Evolutionary conservation across 2,329 filamentous ascomycete genomes (phyloP), one percentile per base, ranked within the genome.

Genomic region (Emergomyces orientalis): DNA sequence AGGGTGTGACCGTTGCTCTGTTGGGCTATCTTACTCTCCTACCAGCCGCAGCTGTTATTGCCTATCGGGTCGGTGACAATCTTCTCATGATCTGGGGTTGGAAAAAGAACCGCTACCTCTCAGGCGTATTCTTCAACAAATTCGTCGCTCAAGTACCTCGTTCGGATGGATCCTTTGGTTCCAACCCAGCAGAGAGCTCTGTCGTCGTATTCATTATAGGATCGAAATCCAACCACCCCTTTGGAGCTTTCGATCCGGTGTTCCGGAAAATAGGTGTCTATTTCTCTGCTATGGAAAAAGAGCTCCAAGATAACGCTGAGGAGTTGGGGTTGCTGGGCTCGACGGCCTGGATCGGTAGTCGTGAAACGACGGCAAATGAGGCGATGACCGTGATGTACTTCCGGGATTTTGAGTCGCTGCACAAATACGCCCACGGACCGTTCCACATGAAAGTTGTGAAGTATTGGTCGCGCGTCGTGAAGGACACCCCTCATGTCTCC

Each of bases 101-200:
- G 56, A 59, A 19, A 32, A 59, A 47, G 27, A 59, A 59, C 14
- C 56, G 56, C 25, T 59, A 59, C 39, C 22, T 45, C 56, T 43
- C 39, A 17, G 27, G 17, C 1, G 56, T 45, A n/a, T 9, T 45
- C 8, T 19, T 59, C 9, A 59, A 14, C 2, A 59, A 34, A 22
- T 59, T 59, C 41, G 17, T 22, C 1, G 56, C 56, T 9, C 41
- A 59, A 45, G 30, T 59, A 25, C 56, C 56, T 32, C 14, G 41
- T 22, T 17, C 22, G 6, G 56, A 59, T 22, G 56, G 56, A 22
- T 41, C 56, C 25, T 59, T 59, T 32, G 56, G 37, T 13, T 47
- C 56, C 27, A 47, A 25, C 5, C 27, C 41, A 1, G 56, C 56
- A 2, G 56, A 45, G 1, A 25, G 41, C 3, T 30, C 56, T 1